These are phyloP conservation scores for Glycyrrhiza uralensis DNA, from an alignment of 306 rosid genomes.

Conservation along the genomic window DNA sequence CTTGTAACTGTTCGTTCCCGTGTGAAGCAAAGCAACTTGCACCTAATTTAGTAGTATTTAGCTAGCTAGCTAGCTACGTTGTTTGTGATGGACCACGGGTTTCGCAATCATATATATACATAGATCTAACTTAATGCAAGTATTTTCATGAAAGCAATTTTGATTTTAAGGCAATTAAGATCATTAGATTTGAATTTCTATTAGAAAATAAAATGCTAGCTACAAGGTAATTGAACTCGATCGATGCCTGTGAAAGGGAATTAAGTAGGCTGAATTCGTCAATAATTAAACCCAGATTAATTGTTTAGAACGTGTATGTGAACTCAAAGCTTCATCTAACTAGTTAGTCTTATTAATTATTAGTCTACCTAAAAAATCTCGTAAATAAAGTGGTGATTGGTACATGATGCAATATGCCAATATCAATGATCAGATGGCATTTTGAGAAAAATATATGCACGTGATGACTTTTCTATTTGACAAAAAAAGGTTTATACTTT, in stretches of 20 bases:
- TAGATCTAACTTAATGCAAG: slow-evolving; percentile 4
- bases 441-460: background rate
- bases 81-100: background rate
- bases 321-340: background rate
- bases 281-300: background rate
- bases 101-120: background rate
- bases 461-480: background rate
- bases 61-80: slow-evolving; percentile 9
- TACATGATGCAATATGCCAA: background rate
- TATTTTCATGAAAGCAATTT: background rate
- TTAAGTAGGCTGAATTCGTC: background rate
- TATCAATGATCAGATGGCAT: background rate
- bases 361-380: background rate
- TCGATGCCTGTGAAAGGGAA: slow-evolving; percentile 17
- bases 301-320: too few species aligned
- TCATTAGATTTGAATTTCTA: too few species aligned
- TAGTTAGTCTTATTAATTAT: too few species aligned
- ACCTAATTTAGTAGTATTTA: background rate
- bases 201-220: too few species aligned
- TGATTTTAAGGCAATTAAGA: too few species aligned
- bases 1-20: background rate
- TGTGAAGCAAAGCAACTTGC: slow-evolving; percentile 14
- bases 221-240: slow-evolving; percentile 4
- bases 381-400: background rate
- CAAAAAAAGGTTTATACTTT: background rate